Conservation (phyloP, 495 filamentous ascomycete species). For the Penicillium verhagenii region DNA sequence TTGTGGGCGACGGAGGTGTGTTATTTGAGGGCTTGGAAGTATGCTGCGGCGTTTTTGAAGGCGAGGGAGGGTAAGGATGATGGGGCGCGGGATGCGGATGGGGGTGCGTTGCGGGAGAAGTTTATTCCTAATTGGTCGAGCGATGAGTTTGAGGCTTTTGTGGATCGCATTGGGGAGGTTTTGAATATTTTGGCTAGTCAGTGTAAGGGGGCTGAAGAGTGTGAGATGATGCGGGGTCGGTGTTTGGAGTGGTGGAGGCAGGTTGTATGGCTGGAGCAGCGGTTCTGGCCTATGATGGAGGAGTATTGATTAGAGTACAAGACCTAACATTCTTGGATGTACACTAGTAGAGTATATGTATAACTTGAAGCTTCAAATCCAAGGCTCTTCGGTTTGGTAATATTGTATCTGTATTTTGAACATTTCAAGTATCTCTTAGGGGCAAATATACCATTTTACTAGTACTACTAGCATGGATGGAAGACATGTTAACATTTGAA, state of each 20-base stretch:
- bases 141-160: constrained; percentile 57
- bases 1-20: constrained; percentile 73
- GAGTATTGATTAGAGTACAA: no score
- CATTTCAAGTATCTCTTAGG: no score
- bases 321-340: no score
- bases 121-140: constrained; percentile 70
- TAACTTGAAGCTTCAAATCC: no score
- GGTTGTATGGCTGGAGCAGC: constrained; percentile 53
- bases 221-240: constrained; percentile 26
- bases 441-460: no score
- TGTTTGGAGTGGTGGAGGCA: constrained; percentile 52
- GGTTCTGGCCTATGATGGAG: constrained; percentile 33
- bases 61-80: constrained; percentile 5
- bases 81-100: constrained; percentile 49
- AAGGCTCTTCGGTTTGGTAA: no score
- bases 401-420: no score
- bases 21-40: constrained; percentile 60
- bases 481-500: no score
- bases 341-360: background rate
- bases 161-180: constrained; percentile 40
- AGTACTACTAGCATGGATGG: no score
- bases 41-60: constrained; percentile 43
- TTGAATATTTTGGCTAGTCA: constrained; percentile 44
- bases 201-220: constrained; percentile 39
- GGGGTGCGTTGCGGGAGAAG: constrained; percentile 57